Evolutionary conservation across 2,329 filamentous ascomycete species (phyloP), one percentile per base, ranked within the genome.

Genomic region (Xylaria sp.): DNA sequence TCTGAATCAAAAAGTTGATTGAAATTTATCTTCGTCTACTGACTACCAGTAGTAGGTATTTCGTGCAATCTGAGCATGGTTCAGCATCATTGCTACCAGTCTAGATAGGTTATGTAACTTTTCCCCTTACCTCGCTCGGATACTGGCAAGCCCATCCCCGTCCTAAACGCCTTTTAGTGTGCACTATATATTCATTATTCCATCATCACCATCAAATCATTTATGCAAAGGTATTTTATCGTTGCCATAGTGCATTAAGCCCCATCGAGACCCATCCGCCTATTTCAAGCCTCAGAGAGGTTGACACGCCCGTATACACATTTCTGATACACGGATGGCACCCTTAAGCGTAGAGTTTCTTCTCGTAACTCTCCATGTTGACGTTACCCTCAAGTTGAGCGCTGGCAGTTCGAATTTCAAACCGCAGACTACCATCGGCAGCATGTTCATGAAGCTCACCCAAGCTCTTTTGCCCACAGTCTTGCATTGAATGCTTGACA

Each of bases 311-410:
- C 25, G 39, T 67, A 29, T 55, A 45, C 13, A 11, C 50, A 65
- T 60, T 60, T 65, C 56, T 61, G 44, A 50, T 58, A 56, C 33
- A 58, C 29, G 33, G 31, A 33, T 27, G 10, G n/a, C 22, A 33
- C 44, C n/a, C 20, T 67, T 60, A 97, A 76, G 94, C 93, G 83
- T 97, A 99, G 73, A 99, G 91, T 88, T 98, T 99, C 92, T 99
- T 99, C 86, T 98, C 96, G 80, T 97, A 98, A 79, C 93, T 95
- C 85, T 98, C 94, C 87, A 99, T 94, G 84, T 98, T 96, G 69
- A 99, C 94, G 78, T 95, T 96, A 71, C 96, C 96, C 86, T 99
- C 96, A 66, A 96, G 87, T 87, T 97, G 94, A 57, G 96, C 96
- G 81, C 94, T 97, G 67, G 94, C 92, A 68, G 94, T 98, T 75